Base-by-base conservation (phyloP, 108 stramenopile species). In the Mediolabrus comicus region DNA sequence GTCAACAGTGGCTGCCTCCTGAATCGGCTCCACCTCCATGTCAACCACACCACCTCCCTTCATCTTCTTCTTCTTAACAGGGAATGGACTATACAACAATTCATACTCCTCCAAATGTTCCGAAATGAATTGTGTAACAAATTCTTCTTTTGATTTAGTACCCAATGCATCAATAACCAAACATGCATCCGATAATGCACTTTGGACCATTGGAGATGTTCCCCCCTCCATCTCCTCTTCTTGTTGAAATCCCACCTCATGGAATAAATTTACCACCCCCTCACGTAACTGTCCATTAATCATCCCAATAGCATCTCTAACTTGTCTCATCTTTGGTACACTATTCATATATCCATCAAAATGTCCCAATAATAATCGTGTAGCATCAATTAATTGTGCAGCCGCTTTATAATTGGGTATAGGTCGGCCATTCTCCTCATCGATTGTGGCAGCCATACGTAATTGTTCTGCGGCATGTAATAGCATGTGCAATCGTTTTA, bases 401-500 rank as follows among this genome's bases (percentile, higher is more conserved):
- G 95, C 95, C 49, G 86, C 90, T 17, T 80, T 68, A 81, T 97
- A 98, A 52, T 96, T 84, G 2, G 85, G 83, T 38, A 86, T 76
- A 13, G 87, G 87, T 14, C 77, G 62, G 46, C 51, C 55, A 43
- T 16, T 43, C n/a, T 14, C 13, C 12, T 13, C 30, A 1, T 65
- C 33, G 35, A 72, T 55, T 72, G 81, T 46, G 19, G 86, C 87
- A 28, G 89, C 81, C 67, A 72, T 55, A n/a, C 92, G 76, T 36
- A 99, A 80, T 60, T 96, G 94, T 54, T 94, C 92, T 19, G 98
- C 95, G 14, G 98, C 97, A 74, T 97, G 94, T 19, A 96, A 68
- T 25, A 99, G 72, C 99, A 99, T 98, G 81, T 99, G 99, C 70
- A 99, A 76, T n/a, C 95, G 73, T 63, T 98, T 98, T 29, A 99